Evolutionary conservation across 2,329 filamentous ascomycete species (phyloP), one percentile per base, ranked within the genome.

Genomic region (Aspergillus quadrilineatus): DNA sequence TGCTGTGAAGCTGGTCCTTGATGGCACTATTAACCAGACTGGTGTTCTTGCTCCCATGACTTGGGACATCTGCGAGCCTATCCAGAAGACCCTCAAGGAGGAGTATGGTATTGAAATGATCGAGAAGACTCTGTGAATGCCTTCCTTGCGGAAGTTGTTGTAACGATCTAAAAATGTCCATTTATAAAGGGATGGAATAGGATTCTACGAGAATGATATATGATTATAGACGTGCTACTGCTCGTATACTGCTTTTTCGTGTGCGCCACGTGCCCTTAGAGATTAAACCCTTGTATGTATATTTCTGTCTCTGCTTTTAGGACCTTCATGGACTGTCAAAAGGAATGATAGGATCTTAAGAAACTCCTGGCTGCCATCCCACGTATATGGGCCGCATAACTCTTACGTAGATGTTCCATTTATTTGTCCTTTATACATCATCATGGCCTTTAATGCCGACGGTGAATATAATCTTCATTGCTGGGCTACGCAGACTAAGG

Each of bases 21-120:
- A 91, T 72, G 89, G 89, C 15, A 89, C 85, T 3, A 85, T 92
- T 60, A 82, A 78, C 46, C 82, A 90, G 73, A 88, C 84, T 64
- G 89, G 88, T 72, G 80, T 94, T 50, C 75, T 95, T 58, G 91
- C 90, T 28, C 90, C 90, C 14, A 89, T 93, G 83, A 86, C 78
- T 66, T 80, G 82, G 58, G 84, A 88, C 68, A 84, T 93, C 69
- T 88, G 85, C 69, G 81, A 82, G 67, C 88, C 89, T 37, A 76
- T 95, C 65, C 87, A 92, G 76, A 85, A 88, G 78, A 88, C 89
- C 72, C 81, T 95, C 58, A 86, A 88, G 81, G 85, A 89, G 34
- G 55, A 90, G 69, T 89, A 91, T 65, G 87, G 85, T 42, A 90
- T 91, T 67, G 82, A 82, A 73, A 82, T 89, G 77, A 83, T 82